phyloP scores from a whole-genome alignment of 148 eudicot genomes.

The Vaccinium macrocarpon region DNA sequence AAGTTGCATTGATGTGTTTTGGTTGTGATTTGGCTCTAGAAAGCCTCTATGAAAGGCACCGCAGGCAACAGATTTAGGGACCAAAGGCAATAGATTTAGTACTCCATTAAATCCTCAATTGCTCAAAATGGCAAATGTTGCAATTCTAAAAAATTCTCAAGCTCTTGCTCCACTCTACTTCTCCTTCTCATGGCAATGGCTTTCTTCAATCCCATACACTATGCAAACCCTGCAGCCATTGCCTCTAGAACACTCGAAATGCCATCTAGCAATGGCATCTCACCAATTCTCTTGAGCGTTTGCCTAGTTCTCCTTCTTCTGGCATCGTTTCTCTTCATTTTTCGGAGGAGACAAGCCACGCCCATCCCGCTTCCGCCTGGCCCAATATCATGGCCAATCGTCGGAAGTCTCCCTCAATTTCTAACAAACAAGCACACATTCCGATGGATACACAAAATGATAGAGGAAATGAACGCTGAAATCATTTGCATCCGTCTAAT shows the following conservation, averaged over 20 bases:
- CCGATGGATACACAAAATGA: conserved; percentile 19
- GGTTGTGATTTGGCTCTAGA: neutral
- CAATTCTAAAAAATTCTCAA: neutral
- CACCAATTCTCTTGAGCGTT: neutral
- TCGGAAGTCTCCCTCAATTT: conserved; percentile 12
- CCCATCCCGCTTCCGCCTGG: neutral
- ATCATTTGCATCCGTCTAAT: conserved; percentile 14
- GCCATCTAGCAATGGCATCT: neutral
- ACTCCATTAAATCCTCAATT: neutral
- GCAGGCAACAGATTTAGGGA: neutral
- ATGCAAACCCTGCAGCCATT: neutral
- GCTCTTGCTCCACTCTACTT: neutral
- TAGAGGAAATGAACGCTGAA: conserved; percentile 8
- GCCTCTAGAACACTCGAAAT: neutral
- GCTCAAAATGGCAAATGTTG: neutral
- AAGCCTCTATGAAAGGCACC: neutral
- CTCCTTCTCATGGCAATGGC: neutral
- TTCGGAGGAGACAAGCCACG: neutral
- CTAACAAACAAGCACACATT: conserved; percentile 10
- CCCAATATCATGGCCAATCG: conserved; percentile 18
- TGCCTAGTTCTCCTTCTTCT: neutral
- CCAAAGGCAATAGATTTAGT: no score
- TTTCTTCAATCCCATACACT: neutral
- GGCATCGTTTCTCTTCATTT: neutral
- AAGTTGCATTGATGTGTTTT: neutral